Percentiles rank a stretch among this genome's conserved stretches.
Conservation (phyloP, 2,329 filamentous ascomycete species). For the Epichloe sibirici region DNA sequence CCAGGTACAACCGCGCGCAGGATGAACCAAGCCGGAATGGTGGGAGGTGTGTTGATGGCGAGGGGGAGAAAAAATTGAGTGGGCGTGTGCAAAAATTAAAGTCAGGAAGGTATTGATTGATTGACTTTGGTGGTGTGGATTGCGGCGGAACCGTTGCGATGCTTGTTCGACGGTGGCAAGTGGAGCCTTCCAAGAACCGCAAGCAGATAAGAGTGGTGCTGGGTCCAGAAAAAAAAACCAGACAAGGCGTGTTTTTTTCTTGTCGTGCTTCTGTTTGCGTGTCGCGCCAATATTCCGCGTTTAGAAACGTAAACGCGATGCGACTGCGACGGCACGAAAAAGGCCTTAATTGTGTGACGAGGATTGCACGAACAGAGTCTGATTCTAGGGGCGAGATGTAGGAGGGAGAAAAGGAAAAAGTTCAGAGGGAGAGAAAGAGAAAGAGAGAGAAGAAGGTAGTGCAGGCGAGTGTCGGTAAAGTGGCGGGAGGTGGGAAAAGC, state of each 20-base stretch:
- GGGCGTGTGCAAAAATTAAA: constrained; percentile 2
- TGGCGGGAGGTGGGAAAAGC: constrained; percentile 11
- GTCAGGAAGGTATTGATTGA: constrained; percentile 3
- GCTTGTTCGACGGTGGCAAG: constrained; percentile 13
- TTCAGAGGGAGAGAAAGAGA: constrained; percentile 14
- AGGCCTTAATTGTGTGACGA: constrained; percentile 3
- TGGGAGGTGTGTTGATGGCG: constrained; percentile 12
- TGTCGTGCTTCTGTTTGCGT: constrained; percentile 8
- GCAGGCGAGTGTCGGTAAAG: constrained; percentile 8
- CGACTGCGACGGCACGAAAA: constrained; percentile 6
- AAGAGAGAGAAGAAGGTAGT: constrained; percentile 8
- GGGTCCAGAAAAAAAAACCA: constrained; percentile 12
- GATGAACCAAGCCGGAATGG: constrained; percentile 15
- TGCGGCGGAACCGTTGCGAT: constrained; percentile 12
- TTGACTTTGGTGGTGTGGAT: constrained; percentile 8
- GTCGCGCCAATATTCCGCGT: constrained; percentile 6
- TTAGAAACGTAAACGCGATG: constrained; percentile 8
- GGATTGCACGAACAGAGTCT: constrained; percentile 1
- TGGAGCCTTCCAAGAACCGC: constrained; percentile 14
- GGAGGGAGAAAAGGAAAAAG: constrained; percentile 12
- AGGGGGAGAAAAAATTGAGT: constrained; percentile 3
- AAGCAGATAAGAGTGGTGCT: constrained; percentile 14
- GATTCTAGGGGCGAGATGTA: constrained; percentile 7
- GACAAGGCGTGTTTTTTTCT: constrained; percentile 9
- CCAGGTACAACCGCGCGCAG: constrained; percentile 13